Conservation (phyloP, 1,139 yeast genomes). For the Arxiozyma slooffiae region DNA sequence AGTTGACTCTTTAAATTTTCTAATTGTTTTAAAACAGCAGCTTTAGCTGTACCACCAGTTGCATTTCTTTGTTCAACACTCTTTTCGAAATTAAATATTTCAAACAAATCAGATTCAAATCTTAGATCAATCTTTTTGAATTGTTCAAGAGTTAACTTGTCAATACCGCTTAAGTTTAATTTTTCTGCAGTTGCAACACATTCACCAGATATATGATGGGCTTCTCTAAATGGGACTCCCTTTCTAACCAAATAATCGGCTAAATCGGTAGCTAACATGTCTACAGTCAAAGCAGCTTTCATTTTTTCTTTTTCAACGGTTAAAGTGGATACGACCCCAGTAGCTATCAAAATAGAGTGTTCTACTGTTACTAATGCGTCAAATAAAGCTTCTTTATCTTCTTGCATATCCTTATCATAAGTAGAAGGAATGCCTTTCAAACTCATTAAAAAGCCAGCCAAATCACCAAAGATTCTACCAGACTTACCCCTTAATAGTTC, state of each 20-base stretch:
- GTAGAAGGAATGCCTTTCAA: slow-evolving; percentile 94
- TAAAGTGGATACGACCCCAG: slow-evolving; percentile 89
- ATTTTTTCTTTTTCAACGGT: slow-evolving; percentile 60
- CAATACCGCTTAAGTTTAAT: slow-evolving; percentile 63
- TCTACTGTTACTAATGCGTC: slow-evolving; percentile 85
- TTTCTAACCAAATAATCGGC: slow-evolving; percentile 95
- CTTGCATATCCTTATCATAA: slow-evolving; percentile 96
- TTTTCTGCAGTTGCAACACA: slow-evolving; percentile 90
- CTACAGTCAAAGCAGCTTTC: slow-evolving; percentile 90
- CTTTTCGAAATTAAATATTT: slow-evolving; percentile 79
- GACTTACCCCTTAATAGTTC: slow-evolving; percentile 93
- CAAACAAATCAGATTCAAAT: slow-evolving; percentile 70
- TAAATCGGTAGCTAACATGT: slow-evolving; percentile 95
- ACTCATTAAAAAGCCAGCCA: slow-evolving; percentile 93
- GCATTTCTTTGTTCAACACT: slow-evolving; percentile 96
- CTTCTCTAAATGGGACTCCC: slow-evolving; percentile 98
- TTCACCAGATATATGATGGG: slow-evolving; percentile 96
- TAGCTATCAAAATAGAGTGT: slow-evolving; percentile 86
- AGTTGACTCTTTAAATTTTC: slow-evolving; percentile 28
- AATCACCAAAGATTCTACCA: slow-evolving; percentile 91
- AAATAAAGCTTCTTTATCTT: slow-evolving; percentile 94
- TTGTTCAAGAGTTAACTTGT: slow-evolving; percentile 67
- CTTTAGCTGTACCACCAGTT: slow-evolving; percentile 91
- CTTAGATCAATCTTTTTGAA: slow-evolving; percentile 69
- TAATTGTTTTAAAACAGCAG: slow-evolving; percentile 76